phyloP scores from a whole-genome alignment of 805 yeast species.

The Monosporozyma servazzii region DNA sequence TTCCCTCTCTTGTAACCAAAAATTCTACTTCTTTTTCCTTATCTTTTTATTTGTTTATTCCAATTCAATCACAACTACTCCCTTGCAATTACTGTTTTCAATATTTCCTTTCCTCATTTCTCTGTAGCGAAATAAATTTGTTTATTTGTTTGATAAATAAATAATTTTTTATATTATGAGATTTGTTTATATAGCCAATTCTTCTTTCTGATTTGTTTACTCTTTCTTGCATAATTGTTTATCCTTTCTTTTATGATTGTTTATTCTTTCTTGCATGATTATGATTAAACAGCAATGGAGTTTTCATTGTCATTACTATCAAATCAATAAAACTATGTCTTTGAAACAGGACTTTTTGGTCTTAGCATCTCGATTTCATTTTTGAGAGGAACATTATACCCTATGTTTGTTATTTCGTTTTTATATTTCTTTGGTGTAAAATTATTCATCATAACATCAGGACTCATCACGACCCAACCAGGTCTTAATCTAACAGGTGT shows the following conservation, averaged over 20 bases:
- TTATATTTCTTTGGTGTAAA: conserved; percentile 44
- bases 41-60: too few species aligned
- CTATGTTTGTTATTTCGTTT: conserved; percentile 36
- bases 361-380: conserved; percentile 70
- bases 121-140: background rate
- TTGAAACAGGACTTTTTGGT: conserved; percentile 66
- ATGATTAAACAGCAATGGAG: too few species aligned
- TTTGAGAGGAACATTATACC: conserved; percentile 53
- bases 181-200: background rate
- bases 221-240: background rate
- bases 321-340: conserved; percentile 6
- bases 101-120: background rate
- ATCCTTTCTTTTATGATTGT: too few species aligned
- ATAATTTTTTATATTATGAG: background rate
- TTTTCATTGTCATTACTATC: too few species aligned
- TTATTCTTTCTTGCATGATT: background rate
- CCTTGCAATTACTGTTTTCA: too few species aligned
- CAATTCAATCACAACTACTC: too few species aligned
- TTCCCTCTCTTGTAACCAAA: too few species aligned
- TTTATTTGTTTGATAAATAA: background rate
- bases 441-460: conserved; percentile 70
- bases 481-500: conserved; percentile 57
- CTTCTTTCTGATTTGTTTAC: background rate
- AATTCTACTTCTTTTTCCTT: too few species aligned
- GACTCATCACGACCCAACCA: conserved; percentile 89